These are phyloP conservation scores for Nannizziopsis barbatae DNA, from an alignment of 2,329 filamentous ascomycete species.

Conservation along the genomic window DNA sequence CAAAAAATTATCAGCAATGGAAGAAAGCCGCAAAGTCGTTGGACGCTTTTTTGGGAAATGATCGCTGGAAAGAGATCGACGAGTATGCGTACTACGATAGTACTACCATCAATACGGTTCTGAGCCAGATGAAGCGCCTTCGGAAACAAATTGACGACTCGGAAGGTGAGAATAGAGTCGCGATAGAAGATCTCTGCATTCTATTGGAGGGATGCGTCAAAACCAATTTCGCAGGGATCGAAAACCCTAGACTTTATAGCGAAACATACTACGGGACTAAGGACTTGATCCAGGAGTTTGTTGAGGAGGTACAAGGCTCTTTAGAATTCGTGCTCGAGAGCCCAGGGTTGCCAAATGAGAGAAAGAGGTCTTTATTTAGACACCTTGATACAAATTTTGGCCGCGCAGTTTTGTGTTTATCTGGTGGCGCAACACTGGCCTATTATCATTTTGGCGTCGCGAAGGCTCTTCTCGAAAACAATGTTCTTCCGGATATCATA, in stretches of 20 bases:
- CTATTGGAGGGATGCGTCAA: slow-evolving; percentile 86
- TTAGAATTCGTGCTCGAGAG: slow-evolving; percentile 59
- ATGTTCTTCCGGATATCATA: slow-evolving; percentile 81
- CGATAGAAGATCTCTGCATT: slow-evolving; percentile 63
- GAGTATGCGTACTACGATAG: slow-evolving; percentile 74
- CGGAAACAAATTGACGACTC: slow-evolving; percentile 33
- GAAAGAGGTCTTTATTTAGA: slow-evolving; percentile 75
- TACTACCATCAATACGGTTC: slow-evolving; percentile 66
- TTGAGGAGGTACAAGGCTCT: slow-evolving; percentile 55
- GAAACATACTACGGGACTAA: slow-evolving; percentile 99
- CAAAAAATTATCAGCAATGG: slow-evolving; percentile 74
- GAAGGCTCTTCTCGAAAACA: slow-evolving; percentile 75
- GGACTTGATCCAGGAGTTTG: slow-evolving; percentile 75
- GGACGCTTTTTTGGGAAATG: slow-evolving; percentile 68
- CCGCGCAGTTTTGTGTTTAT: slow-evolving; percentile 82
- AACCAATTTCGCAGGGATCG: slow-evolving; percentile 92
- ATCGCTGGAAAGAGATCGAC: slow-evolving; percentile 39
- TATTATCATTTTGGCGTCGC: slow-evolving; percentile 95
- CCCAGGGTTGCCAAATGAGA: slow-evolving; percentile 54
- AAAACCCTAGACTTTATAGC: slow-evolving; percentile 88
- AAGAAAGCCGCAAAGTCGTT: slow-evolving; percentile 64
- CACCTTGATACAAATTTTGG: slow-evolving; percentile 84
- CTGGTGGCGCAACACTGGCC: slow-evolving; percentile 85
- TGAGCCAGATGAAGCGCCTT: slow-evolving; percentile 54
- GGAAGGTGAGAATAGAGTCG: slow-evolving; percentile 29